A percentile compares a stretch with the other conserved stretches of the same genome.
Evolutionary conservation across 2,329 filamentous ascomycete genomes (phyloP).

Genomic region (Phialophora chinensis): DNA sequence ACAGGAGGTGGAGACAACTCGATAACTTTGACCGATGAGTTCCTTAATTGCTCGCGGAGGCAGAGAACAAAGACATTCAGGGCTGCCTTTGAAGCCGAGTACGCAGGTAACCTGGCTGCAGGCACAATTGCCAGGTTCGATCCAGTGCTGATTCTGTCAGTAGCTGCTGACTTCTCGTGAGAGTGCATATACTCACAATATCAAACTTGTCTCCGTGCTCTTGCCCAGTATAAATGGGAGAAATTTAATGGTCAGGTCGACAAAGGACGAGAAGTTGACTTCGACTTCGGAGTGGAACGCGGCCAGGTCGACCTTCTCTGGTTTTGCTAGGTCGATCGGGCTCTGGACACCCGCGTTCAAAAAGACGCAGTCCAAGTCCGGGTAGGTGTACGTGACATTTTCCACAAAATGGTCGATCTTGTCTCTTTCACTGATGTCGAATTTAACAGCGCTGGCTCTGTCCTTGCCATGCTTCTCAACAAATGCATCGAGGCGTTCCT

Average conservation of each 20-base stretch:
- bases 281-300: conserved; percentile 52
- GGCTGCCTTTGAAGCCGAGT: conserved; percentile 62
- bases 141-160: conserved; percentile 43
- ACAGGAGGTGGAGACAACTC: conserved; percentile 57
- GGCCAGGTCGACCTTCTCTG: conserved; percentile 51
- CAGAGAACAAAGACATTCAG: conserved; percentile 57
- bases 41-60: conserved; percentile 52
- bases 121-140: conserved; percentile 58
- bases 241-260: conserved; percentile 55
- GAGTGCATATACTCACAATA: conserved; percentile 40
- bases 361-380: conserved; percentile 62
- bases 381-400: conserved; percentile 49
- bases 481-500: conserved; percentile 58
- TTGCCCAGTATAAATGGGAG: conserved; percentile 53
- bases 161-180: not conserved
- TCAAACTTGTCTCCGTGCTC: conserved; percentile 41
- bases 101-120: conserved; percentile 54
- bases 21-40: conserved; percentile 49
- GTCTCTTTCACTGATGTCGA: conserved; percentile 56
- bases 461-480: conserved; percentile 52
- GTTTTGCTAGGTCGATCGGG: conserved; percentile 54
- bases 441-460: conserved; percentile 50
- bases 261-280: conserved; percentile 57
- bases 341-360: conserved; percentile 64
- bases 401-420: conserved; percentile 52